These are phyloP conservation scores for Chrysosporium keratinophilum DNA, from an alignment of 2,329 filamentous ascomycete genomes.

Conservation along the genomic window DNA sequence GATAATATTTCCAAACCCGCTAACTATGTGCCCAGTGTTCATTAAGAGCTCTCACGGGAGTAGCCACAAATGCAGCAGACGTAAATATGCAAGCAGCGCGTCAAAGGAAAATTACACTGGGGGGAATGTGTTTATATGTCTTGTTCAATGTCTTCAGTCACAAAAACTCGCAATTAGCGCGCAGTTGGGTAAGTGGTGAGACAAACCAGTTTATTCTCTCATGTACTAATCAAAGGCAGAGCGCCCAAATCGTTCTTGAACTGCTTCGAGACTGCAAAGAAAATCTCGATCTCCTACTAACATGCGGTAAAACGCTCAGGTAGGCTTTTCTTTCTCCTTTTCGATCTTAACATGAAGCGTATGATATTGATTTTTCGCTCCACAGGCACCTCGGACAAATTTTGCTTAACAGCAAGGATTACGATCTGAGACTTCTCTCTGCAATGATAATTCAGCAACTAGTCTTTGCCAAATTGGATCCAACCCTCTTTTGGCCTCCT, in stretches of 20 bases:
- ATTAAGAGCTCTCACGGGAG: constrained; percentile 11
- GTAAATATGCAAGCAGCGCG: constrained; percentile 5
- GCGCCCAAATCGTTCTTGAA: constrained; percentile 22
- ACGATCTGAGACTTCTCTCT: constrained; percentile 18
- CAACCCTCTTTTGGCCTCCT: constrained; percentile 1
- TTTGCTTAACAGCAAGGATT: constrained; percentile 15
- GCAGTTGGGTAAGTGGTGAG: constrained; percentile 19
- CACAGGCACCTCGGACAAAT: constrained; percentile 13
- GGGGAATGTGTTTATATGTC: constrained; percentile 9
- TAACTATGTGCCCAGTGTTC: constrained; percentile 5
- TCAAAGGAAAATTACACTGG: constrained; percentile 14
- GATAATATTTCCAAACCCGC: background rate
- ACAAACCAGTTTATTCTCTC: background rate
- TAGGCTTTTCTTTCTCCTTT: background rate
- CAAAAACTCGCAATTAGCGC: constrained; percentile 2
- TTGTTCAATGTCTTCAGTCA: constrained; percentile 10
- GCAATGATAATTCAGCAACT: constrained; percentile 18
- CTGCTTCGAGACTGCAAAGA: constrained; percentile 15
- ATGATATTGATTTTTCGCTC: background rate
- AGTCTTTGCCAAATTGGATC: constrained; percentile 1
- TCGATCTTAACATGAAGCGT: background rate
- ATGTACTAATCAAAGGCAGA: constrained; percentile 16
- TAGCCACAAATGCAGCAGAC: background rate
- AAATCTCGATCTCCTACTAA: constrained; percentile 3
- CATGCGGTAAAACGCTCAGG: background rate